Evolutionary conservation across 257 asterid genomes (phyloP), one percentile per base, ranked within the genome.

Genomic region (Dorcoceras hygrometricum): DNA sequence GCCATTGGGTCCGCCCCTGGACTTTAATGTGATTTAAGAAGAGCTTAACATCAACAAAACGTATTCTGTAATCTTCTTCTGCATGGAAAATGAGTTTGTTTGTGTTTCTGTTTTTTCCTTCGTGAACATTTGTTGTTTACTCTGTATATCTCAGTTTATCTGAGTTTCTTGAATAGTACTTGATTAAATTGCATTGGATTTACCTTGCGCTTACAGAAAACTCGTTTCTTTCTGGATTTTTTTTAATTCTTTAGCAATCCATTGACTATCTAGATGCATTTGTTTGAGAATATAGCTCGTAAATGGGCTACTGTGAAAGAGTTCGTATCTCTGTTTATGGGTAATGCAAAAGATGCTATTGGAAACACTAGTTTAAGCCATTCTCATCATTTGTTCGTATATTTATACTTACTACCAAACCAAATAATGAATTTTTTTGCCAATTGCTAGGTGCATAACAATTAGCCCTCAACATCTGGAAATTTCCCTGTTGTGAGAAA

Each of bases 381-480:
- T 69, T 59, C 60, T 59, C 62, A 10, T 36, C 43, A 32, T 54
- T 50, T 19, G 63, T 68, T 65, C 12, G 72, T n/a, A 19, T 53
- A 4, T 23, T 43, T 32, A 31, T 31, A 60, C 31, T 16, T 24
- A 4, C 63, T 34, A 14, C 61, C 31, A 16, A 10, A 18, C 60
- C 11, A 19, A 22, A 29, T 28, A 22, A 51, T 14, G 20, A 51
- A 46, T 63, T 19, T 46, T 32, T 43, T 11, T 48, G 48, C 46
- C 12, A n/a, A 57, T 65, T 46, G 36, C 39, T 64, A 72, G 63
- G 68, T 65, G 69, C 71, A 66, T 70, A 64, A 6, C 65, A 6
- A 4, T 63, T 39, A 57, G 25, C 34, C 57, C 62, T 62, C 58
- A 7, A 16, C 58, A 10, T n/a, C 59, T 54, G 22, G 16, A 34